These are phyloP conservation scores for Colletotrichum neosansevieriae DNA, from an alignment of 2,329 filamentous ascomycete species.

Conservation along the genomic window DNA sequence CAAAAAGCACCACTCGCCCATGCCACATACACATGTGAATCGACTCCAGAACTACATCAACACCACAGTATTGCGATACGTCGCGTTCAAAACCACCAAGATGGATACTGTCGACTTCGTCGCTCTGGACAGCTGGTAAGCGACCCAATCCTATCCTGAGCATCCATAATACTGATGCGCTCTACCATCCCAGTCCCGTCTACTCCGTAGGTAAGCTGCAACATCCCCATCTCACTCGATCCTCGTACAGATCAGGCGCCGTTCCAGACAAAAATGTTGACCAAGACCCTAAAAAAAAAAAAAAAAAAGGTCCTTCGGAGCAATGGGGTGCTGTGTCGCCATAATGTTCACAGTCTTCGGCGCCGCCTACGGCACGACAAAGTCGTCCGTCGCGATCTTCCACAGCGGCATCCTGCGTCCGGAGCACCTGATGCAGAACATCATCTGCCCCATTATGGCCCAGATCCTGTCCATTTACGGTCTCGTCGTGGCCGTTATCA, in stretches of 20 bases:
- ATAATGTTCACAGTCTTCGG: conserved; percentile 66
- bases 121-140: conserved; percentile 54
- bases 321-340: conserved; percentile 56
- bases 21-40: not conserved
- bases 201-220: conserved; percentile 58
- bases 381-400: conserved; percentile 58
- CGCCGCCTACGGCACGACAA: conserved; percentile 59
- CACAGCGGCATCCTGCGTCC: conserved; percentile 58
- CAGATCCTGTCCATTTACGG: conserved; percentile 63
- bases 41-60: not conserved
- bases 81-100: not conserved
- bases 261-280: too few species aligned
- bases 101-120: conserved; percentile 48
- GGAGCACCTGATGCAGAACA: conserved; percentile 58
- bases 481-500: conserved; percentile 59
- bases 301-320: conserved; percentile 51
- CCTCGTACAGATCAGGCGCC: not conserved
- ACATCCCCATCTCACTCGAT: not conserved
- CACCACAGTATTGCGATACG: not conserved
- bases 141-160: conserved; percentile 8
- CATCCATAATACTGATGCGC: too few species aligned
- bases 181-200: conserved; percentile 50
- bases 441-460: conserved; percentile 60
- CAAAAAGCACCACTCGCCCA: not conserved
- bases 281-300: too few species aligned